Evolutionary conservation across 345 rosid species (phyloP).

Genomic region (Orychophragmus violaceus): DNA sequence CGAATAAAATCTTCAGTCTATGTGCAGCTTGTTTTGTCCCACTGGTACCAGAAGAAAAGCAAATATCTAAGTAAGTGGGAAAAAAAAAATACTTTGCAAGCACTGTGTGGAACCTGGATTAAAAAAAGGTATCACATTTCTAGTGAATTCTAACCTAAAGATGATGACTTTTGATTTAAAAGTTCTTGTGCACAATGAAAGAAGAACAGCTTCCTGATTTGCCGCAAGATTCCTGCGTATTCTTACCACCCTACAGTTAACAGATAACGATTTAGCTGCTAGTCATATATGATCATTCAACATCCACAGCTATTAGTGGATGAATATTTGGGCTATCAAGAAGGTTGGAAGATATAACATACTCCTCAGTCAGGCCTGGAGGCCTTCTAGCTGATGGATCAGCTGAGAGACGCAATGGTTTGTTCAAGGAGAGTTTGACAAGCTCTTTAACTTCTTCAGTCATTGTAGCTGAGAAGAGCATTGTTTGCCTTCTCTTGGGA

Average conservation of each 20-base stretch:
- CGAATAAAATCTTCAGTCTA: conserved; percentile 88
- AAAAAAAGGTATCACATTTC: background rate
- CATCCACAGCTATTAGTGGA: no score
- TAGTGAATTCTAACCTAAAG: conserved; percentile 59
- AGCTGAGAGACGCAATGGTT: conserved; percentile 97
- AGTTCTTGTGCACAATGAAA: conserved; percentile 84
- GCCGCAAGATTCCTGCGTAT: conserved; percentile 84
- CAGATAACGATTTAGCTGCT: background rate
- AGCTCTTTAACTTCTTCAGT: conserved; percentile 92
- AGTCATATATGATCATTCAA: no score
- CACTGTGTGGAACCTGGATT: no score
- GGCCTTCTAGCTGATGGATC: conserved; percentile 95
- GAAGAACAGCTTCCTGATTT: conserved; percentile 92
- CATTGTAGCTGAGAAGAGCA: conserved; percentile 97
- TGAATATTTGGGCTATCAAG: no score
- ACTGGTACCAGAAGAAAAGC: conserved; percentile 40
- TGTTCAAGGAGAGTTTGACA: conserved; percentile 76
- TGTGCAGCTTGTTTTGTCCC: conserved; percentile 97
- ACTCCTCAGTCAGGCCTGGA: conserved; percentile 86
- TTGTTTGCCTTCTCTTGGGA: conserved; percentile 90
- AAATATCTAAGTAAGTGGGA: conserved; percentile 4
- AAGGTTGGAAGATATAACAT: conserved; percentile 11
- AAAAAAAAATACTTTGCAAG: no score
- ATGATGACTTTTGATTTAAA: conserved; percentile 77
- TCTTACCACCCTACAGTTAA: conserved; percentile 70